Evolutionary conservation across 352 stramenopile species (phyloP).

Genomic region (Globisporangium radiosum): DNA sequence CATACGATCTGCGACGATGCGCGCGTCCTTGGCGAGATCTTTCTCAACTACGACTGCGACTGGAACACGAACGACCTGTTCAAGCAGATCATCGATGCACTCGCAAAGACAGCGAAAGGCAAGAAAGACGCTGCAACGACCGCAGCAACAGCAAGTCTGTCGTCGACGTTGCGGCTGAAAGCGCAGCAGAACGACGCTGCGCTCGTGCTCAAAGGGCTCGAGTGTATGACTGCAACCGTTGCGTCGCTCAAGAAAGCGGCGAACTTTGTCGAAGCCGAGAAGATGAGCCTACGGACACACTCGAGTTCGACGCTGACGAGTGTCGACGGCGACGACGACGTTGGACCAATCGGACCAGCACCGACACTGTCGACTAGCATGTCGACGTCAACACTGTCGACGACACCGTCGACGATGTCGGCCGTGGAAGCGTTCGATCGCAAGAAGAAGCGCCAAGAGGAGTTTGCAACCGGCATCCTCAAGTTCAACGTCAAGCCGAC

Average conservation of each 20-base stretch:
- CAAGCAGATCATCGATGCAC: slow-evolving; percentile 95
- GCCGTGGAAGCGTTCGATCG: slow-evolving; percentile 95
- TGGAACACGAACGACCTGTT: slow-evolving; percentile 97
- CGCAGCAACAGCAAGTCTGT: slow-evolving; percentile 53
- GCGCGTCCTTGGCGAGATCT: slow-evolving; percentile 95
- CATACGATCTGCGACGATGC: slow-evolving; percentile 94
- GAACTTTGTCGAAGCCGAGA: slow-evolving; percentile 65
- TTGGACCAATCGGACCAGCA: slow-evolving; percentile 4
- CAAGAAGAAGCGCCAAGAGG: slow-evolving; percentile 95
- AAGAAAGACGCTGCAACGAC: slow-evolving; percentile 39
- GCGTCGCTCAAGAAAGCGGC: slow-evolving; percentile 89
- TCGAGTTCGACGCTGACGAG: slow-evolving; percentile 13
- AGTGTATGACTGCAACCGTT: slow-evolving; percentile 92
- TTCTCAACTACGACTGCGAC: slow-evolving; percentile 99
- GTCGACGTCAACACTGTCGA: slow-evolving; percentile 11
- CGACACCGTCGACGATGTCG: slow-evolving; percentile 44
- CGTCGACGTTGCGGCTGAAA: slow-evolving; percentile 52
- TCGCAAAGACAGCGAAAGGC: slow-evolving; percentile 94
- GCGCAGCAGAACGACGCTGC: slow-evolving; percentile 67
- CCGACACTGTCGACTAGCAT: too few species aligned
- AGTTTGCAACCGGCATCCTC: slow-evolving; percentile 94
- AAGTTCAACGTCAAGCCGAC: slow-evolving; percentile 98
- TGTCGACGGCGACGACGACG: slow-evolving; percentile 35
- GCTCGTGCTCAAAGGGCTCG: slow-evolving; percentile 80
- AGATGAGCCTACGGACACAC: slow-evolving; percentile 26